Evolutionary conservation across 2,329 filamentous ascomycete species (phyloP).

Genomic region (Fusarium vanettenii): DNA sequence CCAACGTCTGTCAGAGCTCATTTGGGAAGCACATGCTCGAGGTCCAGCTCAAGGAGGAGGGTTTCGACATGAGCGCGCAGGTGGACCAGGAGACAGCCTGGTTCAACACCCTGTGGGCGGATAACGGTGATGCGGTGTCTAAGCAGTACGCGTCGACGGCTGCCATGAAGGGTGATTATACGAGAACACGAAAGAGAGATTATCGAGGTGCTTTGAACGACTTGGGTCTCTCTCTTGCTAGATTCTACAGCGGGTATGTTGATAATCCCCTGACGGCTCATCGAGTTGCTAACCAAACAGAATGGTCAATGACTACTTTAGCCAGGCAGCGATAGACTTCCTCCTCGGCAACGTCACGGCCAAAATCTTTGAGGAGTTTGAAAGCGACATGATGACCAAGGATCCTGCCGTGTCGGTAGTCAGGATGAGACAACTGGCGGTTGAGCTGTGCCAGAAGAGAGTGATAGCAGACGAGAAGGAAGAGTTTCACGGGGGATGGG

Average conservation of each 20-base stretch:
- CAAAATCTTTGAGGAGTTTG: slow-evolving; percentile 92
- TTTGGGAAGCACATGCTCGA: slow-evolving; percentile 88
- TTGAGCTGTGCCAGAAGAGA: slow-evolving; percentile 88
- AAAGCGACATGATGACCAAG: slow-evolving; percentile 90
- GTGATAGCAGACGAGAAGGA: slow-evolving; percentile 87
- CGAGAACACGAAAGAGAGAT: slow-evolving; percentile 88
- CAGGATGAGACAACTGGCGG: slow-evolving; percentile 87
- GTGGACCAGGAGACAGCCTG: slow-evolving; percentile 83
- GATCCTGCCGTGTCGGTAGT: slow-evolving; percentile 90
- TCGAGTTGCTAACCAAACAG: slow-evolving; percentile 61
- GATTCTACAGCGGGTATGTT: slow-evolving; percentile 74
- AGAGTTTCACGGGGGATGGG: slow-evolving; percentile 91
- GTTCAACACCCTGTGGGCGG: slow-evolving; percentile 98
- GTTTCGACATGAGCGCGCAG: slow-evolving; percentile 80
- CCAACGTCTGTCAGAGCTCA: slow-evolving; percentile 94
- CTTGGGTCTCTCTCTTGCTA: slow-evolving; percentile 85
- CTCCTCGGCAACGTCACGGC: slow-evolving; percentile 88
- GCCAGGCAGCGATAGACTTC: slow-evolving; percentile 95
- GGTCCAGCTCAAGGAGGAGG: slow-evolving; percentile 79
- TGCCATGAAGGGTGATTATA: slow-evolving; percentile 97
- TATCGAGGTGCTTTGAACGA: slow-evolving; percentile 93
- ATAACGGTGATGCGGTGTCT: slow-evolving; percentile 96
- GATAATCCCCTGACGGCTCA: neutral
- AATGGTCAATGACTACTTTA: slow-evolving; percentile 97
- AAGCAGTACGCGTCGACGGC: slow-evolving; percentile 96